These are phyloP conservation scores for Triadica sebifera DNA, from an alignment of 345 rosid genomes.

Conservation along the genomic window DNA sequence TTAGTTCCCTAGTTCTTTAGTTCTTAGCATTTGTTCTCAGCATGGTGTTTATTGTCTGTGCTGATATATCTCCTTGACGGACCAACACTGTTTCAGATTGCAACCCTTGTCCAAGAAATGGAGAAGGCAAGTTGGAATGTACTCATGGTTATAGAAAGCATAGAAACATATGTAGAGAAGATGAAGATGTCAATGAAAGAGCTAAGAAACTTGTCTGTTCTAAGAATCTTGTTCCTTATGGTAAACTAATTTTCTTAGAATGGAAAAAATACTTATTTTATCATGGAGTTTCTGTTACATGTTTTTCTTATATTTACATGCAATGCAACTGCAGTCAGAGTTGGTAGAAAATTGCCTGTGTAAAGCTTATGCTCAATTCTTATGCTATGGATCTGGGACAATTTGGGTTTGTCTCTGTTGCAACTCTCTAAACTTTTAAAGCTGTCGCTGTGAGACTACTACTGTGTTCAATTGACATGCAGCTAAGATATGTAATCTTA, in stretches of 20 bases:
- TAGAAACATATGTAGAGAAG: conserved; percentile 71
- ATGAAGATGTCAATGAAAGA: conserved; percentile 65
- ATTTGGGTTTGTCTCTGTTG: conserved; percentile 57
- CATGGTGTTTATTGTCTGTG: background rate
- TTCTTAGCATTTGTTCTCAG: background rate
- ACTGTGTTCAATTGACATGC: background rate
- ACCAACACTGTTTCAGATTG: conserved; percentile 51
- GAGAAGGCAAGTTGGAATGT: conserved; percentile 53
- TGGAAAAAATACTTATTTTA: background rate
- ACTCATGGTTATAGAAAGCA: conserved; percentile 54
- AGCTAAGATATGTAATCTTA: background rate
- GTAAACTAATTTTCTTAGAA: conserved; percentile 15
- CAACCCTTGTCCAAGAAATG: conserved; percentile 27
- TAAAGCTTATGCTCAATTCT: conserved; percentile 50
- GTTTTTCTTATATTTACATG: conserved; percentile 22
- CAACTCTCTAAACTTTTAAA: conserved; percentile 1
- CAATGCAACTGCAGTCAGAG: conserved; percentile 49
- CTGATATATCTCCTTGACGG: background rate
- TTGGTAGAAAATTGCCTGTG: conserved; percentile 57
- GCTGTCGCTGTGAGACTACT: background rate
- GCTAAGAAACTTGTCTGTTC: conserved; percentile 72
- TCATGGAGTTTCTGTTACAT: background rate
- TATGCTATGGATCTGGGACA: conserved; percentile 60
- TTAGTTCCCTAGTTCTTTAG: background rate
- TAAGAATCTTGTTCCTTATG: conserved; percentile 32